phyloP scores from a whole-genome alignment of 176 grass and related monocot genomes.

The Otatea glauca region DNA sequence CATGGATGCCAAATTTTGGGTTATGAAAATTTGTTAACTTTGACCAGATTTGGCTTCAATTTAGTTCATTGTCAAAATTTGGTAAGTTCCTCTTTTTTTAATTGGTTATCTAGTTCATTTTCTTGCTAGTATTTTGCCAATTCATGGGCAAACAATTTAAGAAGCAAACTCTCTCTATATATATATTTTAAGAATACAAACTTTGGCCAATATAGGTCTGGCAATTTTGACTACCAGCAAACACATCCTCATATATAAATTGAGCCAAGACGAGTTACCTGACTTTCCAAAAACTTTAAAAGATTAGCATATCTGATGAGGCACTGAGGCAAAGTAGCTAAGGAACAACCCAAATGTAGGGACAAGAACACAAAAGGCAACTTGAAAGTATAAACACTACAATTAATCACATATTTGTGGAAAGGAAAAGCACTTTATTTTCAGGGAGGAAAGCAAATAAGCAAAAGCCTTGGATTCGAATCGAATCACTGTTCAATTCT shows the following conservation, averaged over 20 bases:
- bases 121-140: background rate
- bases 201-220: background rate
- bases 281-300: background rate
- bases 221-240: background rate
- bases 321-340: background rate
- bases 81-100: background rate
- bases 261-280: background rate
- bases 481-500: background rate
- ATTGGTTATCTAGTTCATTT: background rate
- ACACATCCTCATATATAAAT: background rate
- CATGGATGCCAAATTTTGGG: background rate
- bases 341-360: background rate
- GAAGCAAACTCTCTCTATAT: background rate
- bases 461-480: background rate
- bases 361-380: background rate
- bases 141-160: background rate
- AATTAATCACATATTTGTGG: background rate
- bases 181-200: background rate
- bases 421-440: background rate
- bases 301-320: background rate
- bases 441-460: background rate
- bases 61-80: background rate
- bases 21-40: background rate
- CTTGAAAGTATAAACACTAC: background rate
- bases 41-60: background rate